Base-by-base conservation (phyloP, 2,329 filamentous ascomycete genomes). In the Aspergillus phoenicis region DNA sequence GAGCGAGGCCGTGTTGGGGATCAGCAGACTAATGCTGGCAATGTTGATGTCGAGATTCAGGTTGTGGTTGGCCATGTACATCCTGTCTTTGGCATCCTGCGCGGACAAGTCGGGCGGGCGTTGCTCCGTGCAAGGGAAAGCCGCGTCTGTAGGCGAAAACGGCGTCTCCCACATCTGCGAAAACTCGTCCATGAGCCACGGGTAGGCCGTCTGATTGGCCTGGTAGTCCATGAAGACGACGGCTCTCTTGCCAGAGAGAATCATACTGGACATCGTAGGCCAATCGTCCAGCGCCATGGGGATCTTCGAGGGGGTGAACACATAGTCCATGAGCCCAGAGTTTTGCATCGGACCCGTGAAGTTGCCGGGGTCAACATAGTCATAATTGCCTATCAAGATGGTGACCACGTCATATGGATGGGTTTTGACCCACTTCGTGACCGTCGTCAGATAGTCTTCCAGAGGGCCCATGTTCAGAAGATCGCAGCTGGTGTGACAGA, bases 51-150 rank as follows among this genome's bases (percentile, higher is more conserved):
- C 84, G 61, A 89, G 84, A 74, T 97, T 97, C 61, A 97, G 83
- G 73, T 97, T 97, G 80, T 97, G 93, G 77, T 97, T 97, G 70
- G 90, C 85, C 71, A 97, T 83, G 73, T 93, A 96, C 77, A 96
- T 82, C 47, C 88, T 84, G 30, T 88, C 81, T 60, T 81, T 79
- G 0, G 85, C 83, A 7, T 85, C 81, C 2, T 82, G 77, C 0
- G 73, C 70, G 2, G 78, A 70, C 60, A 96, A 79, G 47, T 85
- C 80, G 0, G 91, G 91, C 0, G 93, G 93, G 0, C 93, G 88
- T 72, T 97, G 86, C 39, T 88, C 82, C 0, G 81, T 87, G 78
- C 93, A 97, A 0, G 93, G 92, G 73, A 97, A 96, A 0, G 75
- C 74, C 3, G 87, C 78, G 68, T 88, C 77, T 0, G 83, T 85